Base-by-base conservation (phyloP, 306 rosid genomes). In the Vicia faba region DNA sequence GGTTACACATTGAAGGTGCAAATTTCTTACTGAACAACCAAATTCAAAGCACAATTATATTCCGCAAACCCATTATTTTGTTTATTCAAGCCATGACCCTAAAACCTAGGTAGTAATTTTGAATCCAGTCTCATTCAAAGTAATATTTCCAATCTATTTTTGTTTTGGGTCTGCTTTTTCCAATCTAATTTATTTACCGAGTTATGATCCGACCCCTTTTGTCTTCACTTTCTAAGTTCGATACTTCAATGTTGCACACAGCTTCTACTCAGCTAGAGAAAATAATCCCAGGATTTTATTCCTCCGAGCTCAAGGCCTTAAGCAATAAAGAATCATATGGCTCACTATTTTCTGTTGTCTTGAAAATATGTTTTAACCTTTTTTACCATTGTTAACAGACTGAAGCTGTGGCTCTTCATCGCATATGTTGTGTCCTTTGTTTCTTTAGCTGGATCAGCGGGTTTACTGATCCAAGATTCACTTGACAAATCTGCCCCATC, bases 351-450 rank as follows among this genome's bases (percentile, higher is more conserved):
- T 69, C 51, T 56, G 72, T 43, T 74, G 59, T 44, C 28, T 71
- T 43, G 59, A 40, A 54, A 46, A 69, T 64, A 23, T 46, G 59
- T 73, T 77, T 71, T 76, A 18, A 79, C 66, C 63, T 29, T 53
- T 58, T 44, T 53, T 44, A 57, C 66, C 64, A 44, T 64, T 72
- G 58, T 73, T 66, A 48, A 83, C 89, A 92, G 99, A 56, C 75
- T 90, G 85, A 93, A 93, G 97, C 89, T 93, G 53, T 93, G 99
- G 99, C 96, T 93, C 76, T 93, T 93, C 87, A 75, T 93, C 12
- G 99, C 99, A 0, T 93, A 93, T 80, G 97, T 93, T 36, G 92
- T 93, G 29, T 88, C 99, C 58, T 93, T 93, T 71, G 99, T 93
- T 75, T 93, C 99, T 44, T 82, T 93, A 75, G 99, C 99, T 16